These are phyloP conservation scores for Cladobotryum mycophilum DNA, from an alignment of 2,329 filamentous ascomycete genomes.

Conservation along the genomic window DNA sequence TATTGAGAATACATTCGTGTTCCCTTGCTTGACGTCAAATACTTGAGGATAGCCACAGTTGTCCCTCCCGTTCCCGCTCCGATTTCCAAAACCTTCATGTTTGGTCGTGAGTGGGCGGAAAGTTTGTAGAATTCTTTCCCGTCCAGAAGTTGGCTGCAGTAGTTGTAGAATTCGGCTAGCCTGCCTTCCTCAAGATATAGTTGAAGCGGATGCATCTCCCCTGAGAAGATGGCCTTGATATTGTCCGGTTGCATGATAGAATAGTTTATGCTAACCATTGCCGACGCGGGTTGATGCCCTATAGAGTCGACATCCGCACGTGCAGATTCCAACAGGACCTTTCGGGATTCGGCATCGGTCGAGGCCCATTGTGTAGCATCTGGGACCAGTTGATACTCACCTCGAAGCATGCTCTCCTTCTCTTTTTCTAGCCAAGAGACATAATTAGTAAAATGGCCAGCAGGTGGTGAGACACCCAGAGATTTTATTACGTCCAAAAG, in stretches of 20 bases:
- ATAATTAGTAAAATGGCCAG: slow-evolving; percentile 1
- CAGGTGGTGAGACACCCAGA: background rate
- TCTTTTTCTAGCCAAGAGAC: slow-evolving; percentile 3
- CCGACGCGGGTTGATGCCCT: no score
- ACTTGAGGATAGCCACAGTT: slow-evolving; percentile 17
- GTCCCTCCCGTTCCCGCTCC: slow-evolving; percentile 36
- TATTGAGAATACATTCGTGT: slow-evolving; percentile 13
- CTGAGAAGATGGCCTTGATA: no score
- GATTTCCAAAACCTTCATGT: slow-evolving; percentile 15
- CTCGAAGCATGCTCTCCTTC: background rate
- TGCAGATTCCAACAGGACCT: no score
- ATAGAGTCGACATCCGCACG: no score
- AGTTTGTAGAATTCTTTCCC: background rate
- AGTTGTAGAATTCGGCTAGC: no score
- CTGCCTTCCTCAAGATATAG: no score
- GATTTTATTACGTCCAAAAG: background rate
- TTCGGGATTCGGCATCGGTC: no score
- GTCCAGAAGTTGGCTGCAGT: no score
- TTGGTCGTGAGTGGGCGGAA: background rate
- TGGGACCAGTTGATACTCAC: background rate
- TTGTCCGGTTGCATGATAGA: no score
- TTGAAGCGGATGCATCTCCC: no score
- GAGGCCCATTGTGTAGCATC: no score
- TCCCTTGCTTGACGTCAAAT: background rate
- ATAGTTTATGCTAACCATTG: no score